Percentiles rank a stretch among this genome's conserved stretches.
Conservation (phyloP, 208 protist genomes). For the Leishmania turanica region DNA sequence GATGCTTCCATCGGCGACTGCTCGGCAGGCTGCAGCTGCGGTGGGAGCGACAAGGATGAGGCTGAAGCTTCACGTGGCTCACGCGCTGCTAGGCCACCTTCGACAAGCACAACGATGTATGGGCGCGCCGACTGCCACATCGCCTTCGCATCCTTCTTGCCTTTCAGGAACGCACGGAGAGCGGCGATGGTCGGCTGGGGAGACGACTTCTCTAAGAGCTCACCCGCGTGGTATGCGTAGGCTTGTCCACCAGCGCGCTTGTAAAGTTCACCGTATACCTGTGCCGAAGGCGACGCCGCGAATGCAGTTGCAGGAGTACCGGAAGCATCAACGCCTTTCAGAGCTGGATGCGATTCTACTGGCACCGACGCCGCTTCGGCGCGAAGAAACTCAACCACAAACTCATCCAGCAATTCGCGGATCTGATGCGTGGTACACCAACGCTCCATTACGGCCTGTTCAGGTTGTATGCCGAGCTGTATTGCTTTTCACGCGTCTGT, state of each 20-base stretch:
- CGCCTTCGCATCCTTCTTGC: not conserved
- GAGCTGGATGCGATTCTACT: not conserved
- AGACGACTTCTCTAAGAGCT: conserved; percentile 5
- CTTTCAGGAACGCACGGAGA: conserved; percentile 8
- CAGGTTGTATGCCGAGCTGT: not conserved
- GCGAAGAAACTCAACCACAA: conserved; percentile 6
- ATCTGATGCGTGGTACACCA: conserved; percentile 11
- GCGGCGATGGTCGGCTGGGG: not conserved
- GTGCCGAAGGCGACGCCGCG: not conserved
- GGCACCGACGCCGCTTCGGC: conserved; percentile 5
- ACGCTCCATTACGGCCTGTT: conserved; percentile 1
- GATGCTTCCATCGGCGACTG: not conserved
- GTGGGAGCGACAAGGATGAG: not conserved
- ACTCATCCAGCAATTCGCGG: conserved; percentile 19
- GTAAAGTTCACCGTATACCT: conserved; percentile 16
- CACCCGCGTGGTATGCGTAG: conserved; percentile 12
- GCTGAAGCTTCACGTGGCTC: not conserved
- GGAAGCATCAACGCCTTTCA: not conserved
- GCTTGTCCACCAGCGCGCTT: not conserved
- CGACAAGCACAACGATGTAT: conserved; percentile 13
- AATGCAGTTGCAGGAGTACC: not conserved
- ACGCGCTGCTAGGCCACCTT: not conserved
- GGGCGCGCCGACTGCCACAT: conserved; percentile 7
- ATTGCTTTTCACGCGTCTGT: not conserved
- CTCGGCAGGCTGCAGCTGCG: not conserved